These are phyloP conservation scores for Diplotaxis tenuifolia DNA, from an alignment of 345 rosid genomes.

Conservation along the genomic window DNA sequence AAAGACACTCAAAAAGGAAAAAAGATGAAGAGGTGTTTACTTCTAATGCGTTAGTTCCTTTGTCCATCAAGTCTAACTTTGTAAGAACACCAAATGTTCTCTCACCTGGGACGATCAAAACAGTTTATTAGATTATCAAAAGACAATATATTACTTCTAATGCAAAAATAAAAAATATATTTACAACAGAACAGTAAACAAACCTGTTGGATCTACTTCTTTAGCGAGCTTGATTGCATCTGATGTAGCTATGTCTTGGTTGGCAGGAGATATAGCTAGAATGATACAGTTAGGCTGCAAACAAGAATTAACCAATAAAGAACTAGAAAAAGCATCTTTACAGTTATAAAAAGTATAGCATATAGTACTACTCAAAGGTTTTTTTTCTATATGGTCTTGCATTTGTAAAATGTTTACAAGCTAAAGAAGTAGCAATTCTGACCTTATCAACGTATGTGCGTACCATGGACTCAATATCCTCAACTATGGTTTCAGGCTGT, in stretches of 20 bases:
- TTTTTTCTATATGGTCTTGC: background rate
- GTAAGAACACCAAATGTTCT: constrained; percentile 98
- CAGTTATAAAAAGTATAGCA: background rate
- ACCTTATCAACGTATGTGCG: constrained; percentile 92
- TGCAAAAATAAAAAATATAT: background rate
- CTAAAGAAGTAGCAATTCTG: constrained; percentile 9
- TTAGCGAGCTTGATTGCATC: constrained; percentile 89
- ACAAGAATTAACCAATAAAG: background rate
- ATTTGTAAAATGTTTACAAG: background rate
- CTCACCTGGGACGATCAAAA: constrained; percentile 51
- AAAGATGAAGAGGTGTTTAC: constrained; percentile 42
- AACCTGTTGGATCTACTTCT: constrained; percentile 92
- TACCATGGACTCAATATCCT: constrained; percentile 91
- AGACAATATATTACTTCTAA: background rate
- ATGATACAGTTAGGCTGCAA: constrained; percentile 86
- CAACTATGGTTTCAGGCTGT: constrained; percentile 79
- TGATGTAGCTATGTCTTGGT: constrained; percentile 95
- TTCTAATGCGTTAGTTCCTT: constrained; percentile 91
- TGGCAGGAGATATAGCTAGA: constrained; percentile 94
- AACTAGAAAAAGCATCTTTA: background rate
- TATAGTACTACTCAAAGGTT: background rate
- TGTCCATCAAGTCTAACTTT: constrained; percentile 96
- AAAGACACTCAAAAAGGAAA: background rate
- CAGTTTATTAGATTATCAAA: background rate
- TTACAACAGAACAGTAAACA: constrained; percentile 3